These are phyloP conservation scores for Aphanomyces euteiches DNA, from an alignment of 352 stramenopile species.

Conservation along the genomic window DNA sequence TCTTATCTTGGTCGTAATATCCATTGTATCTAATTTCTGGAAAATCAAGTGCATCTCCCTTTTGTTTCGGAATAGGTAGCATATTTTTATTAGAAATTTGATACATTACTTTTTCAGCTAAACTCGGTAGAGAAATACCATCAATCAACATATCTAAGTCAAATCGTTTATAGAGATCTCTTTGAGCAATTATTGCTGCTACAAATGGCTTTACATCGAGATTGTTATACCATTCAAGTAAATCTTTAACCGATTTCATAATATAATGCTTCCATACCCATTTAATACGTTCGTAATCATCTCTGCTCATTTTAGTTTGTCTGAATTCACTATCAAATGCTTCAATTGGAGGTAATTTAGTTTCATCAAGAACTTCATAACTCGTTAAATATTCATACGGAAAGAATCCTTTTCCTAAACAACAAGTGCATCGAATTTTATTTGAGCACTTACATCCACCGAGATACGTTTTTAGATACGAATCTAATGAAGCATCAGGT, in stretches of 20 bases:
- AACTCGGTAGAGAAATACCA: conserved; percentile 2
- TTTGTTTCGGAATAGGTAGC: not conserved
- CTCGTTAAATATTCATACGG: conserved; percentile 8
- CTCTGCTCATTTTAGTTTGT: conserved; percentile 30
- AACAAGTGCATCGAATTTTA: not conserved
- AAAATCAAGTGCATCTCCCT: not conserved
- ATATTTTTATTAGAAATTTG: conserved; percentile 1
- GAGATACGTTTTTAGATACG: not conserved
- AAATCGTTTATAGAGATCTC: conserved; percentile 22
- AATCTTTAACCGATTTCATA: conserved; percentile 39
- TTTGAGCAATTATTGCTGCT: conserved; percentile 24
- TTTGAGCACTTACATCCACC: not conserved
- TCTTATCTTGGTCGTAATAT: conserved; percentile 33
- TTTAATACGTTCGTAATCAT: conserved; percentile 36
- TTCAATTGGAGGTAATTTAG: conserved; percentile 9
- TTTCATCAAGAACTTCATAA: not conserved
- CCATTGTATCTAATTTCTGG: conserved; percentile 20
- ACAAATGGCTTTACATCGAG: conserved; percentile 39
- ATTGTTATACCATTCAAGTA: conserved; percentile 45
- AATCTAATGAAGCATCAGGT: not conserved
- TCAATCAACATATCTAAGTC: conserved; percentile 7
- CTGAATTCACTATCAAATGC: not conserved
- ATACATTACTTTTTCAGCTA: conserved; percentile 13
- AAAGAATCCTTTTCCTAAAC: conserved; percentile 5
- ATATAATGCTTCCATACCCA: conserved; percentile 39